Conservation (phyloP, 2,329 filamentous ascomycete species). For the Neonectria hederae region DNA sequence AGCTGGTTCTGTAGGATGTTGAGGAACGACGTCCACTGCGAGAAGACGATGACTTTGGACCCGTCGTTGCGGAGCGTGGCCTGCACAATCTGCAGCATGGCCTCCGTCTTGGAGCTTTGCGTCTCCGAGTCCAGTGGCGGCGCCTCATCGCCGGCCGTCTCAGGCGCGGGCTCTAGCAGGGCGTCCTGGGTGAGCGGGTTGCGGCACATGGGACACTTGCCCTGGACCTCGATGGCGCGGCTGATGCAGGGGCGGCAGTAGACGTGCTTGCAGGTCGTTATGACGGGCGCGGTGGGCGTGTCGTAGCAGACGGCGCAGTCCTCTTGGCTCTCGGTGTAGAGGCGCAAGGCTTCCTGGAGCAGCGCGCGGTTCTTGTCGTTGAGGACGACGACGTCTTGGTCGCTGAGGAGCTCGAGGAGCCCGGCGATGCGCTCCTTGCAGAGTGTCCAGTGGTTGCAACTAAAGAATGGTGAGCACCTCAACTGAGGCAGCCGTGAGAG, state of each 20-base stretch:
- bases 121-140: constrained; percentile 67
- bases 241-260: constrained; percentile 81
- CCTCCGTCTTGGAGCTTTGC: constrained; percentile 84
- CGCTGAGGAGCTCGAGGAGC: constrained; percentile 75
- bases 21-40: constrained; percentile 80
- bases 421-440: constrained; percentile 78
- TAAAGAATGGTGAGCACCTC: constrained; percentile 36
- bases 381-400: constrained; percentile 72
- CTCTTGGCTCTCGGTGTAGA: constrained; percentile 82
- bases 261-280: constrained; percentile 84
- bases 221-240: constrained; percentile 76
- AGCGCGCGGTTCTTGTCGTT: constrained; percentile 77
- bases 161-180: constrained; percentile 71
- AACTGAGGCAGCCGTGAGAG: too few species aligned
- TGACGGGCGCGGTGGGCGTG: constrained; percentile 74
- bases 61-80: constrained; percentile 71
- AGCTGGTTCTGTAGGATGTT: constrained; percentile 77
- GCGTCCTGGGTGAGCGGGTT: constrained; percentile 69
- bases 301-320: constrained; percentile 87
- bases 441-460: constrained; percentile 88
- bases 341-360: constrained; percentile 77
- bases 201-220: constrained; percentile 87
- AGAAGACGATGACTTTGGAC: constrained; percentile 79
- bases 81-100: constrained; percentile 77
- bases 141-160: constrained; percentile 55